These are phyloP conservation scores for Chaetomiaceae sp. DNA, from an alignment of 2,329 filamentous ascomycete species.

Conservation along the genomic window DNA sequence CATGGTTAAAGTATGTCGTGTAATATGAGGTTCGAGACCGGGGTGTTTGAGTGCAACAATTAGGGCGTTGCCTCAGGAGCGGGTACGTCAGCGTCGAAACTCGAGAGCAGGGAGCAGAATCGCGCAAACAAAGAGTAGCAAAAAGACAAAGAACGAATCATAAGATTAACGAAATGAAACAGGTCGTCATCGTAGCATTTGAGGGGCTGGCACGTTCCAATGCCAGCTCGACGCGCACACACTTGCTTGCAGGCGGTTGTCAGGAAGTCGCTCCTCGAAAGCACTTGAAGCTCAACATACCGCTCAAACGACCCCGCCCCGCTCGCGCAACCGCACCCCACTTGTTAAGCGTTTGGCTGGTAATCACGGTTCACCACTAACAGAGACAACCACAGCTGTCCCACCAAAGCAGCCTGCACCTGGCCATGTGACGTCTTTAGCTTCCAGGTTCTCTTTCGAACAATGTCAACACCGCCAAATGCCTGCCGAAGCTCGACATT, in stretches of 20 bases:
- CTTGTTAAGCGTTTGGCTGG: neutral
- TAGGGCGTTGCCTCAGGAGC: neutral
- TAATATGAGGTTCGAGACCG: neutral
- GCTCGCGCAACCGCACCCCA: neutral
- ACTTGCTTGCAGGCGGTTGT: neutral
- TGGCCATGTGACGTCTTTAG: slow-evolving; percentile 14
- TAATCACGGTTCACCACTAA: neutral
- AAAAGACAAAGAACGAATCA: slow-evolving; percentile 4
- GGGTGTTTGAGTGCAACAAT: neutral
- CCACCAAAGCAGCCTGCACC: slow-evolving; percentile 1
- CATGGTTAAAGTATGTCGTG: slow-evolving; percentile 22
- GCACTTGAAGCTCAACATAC: neutral
- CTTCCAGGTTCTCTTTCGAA: neutral
- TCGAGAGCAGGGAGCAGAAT: neutral
- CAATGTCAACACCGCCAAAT: no score
- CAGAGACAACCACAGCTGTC: neutral
- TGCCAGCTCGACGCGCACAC: slow-evolving; percentile 6
- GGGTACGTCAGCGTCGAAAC: neutral
- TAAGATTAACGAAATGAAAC: neutral
- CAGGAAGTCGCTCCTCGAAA: neutral
- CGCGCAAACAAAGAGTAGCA: neutral
- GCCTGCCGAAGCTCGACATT: no score
- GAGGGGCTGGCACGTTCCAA: slow-evolving; percentile 7
- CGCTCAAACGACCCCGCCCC: neutral
- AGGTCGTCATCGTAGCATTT: slow-evolving; percentile 11